Evolutionary conservation across 2,329 filamentous ascomycete species (phyloP), one percentile per base, ranked within the genome.

Genomic region (Ophiostoma sp.): DNA sequence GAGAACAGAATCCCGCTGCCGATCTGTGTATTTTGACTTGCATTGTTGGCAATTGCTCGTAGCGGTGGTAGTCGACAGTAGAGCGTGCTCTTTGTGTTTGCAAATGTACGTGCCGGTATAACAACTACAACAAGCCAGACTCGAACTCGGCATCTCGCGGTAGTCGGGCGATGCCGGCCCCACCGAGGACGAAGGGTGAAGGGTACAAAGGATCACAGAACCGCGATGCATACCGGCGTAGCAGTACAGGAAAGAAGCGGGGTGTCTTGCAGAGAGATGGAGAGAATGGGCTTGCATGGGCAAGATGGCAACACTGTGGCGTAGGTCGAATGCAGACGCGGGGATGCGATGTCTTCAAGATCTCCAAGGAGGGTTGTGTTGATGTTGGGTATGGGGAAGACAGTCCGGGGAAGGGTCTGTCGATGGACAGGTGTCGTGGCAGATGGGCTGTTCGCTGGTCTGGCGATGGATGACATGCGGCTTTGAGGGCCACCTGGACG

Each of bases 111-210:
- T 27, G 27, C 27, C 27, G 27, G 1, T 27, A 27, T 27, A 27
- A 45, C 42, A 45, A 8, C 42, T 45, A 45, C 42, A 6, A 45
- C 9, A 11, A 45, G 42, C 9, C 14, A 45, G 16, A 55, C 5
- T 7, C 11, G 16, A 40, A 7, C 58, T 62, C 36, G 58, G 58
- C 38, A 40, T 41, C 36, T 62, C 58, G 58, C 12, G 58, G 58
- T n/a, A 40, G 58, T 62, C 58, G 58, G 58, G 58, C 58, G 36
- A 41, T 40, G 58, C 58, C 58, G 58, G 58, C 58, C 58, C 58
- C 58, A 62, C 58, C 36, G 36, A 7, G 4, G 58, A 16, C 5
- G 38, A 42, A n/a, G 36, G 38, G 58, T n/a, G 41, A 8, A 62
- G 36, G 38, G n/a, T 7, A 18, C 18, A 36, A 18, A 52, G 49